A percentile compares a stretch with the other conserved stretches of the same genome.
phyloP scores from a whole-genome alignment of 176 grass and related monocot genomes.

The Puccinellia tenuiflora region DNA sequence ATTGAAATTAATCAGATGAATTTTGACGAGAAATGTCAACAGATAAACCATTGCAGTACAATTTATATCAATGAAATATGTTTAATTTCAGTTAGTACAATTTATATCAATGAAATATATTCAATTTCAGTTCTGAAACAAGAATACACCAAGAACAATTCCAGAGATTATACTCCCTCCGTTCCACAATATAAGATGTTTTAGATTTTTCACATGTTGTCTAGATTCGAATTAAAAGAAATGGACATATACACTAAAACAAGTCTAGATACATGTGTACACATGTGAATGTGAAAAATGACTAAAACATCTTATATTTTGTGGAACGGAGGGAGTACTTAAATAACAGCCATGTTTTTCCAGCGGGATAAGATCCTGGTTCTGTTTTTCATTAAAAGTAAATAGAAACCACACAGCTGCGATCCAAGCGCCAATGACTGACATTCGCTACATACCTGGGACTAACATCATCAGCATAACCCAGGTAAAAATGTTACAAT shows the following conservation, averaged over 20 bases:
- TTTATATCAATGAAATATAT: no score
- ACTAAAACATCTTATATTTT: no score
- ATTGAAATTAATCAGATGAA: not conserved
- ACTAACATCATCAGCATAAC: not conserved
- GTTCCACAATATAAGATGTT: no score
- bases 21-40: not conserved
- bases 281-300: no score
- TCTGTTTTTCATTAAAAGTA: not conserved
- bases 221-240: no score
- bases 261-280: no score
- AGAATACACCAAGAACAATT: no score
- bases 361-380: not conserved
- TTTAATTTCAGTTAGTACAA: not conserved
- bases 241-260: no score
- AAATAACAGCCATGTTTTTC: not conserved
- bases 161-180: no score
- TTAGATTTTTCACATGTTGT: no score
- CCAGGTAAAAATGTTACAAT: not conserved
- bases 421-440: not conserved
- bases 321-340: no score
- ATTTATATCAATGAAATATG: not conserved
- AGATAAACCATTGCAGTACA: not conserved
- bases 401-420: not conserved
- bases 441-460: not conserved
- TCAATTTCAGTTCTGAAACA: no score